Evolutionary conservation across 2,329 filamentous ascomycete genomes (phyloP), one percentile per base, ranked within the genome.

Genomic region (Hymenoscyphus scutula): DNA sequence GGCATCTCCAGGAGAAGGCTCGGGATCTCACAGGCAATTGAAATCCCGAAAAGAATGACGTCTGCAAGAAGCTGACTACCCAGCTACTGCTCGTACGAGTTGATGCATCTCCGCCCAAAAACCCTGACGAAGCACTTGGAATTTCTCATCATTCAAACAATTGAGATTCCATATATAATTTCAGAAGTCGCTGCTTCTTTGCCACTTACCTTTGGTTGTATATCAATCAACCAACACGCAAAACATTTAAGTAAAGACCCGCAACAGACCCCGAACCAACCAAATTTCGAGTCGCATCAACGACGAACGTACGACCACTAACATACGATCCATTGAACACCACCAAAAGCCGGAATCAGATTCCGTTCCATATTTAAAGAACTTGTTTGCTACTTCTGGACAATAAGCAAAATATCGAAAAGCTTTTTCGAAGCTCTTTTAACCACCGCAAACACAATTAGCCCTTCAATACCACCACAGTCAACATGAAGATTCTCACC

Each of bases 401-500:
- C 19, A 48, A 30, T 45, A 15, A n/a, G 25, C 34, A 30, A 37
- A 25, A 2, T 6, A 56, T 58, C 37, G 11, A 48, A 41, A 41
- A 25, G 23, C 15, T 30, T 15, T 19, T 17, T 41, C 29, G 56
- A n/a, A n/a, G 11, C 54, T 56, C 32, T n/a, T 23, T 38, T 37
- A 29, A 11, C 19, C 27, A 37, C 32, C 19, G 7, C 32, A 38
- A 38, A 59, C 37, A 15, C 34, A 19, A 41, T 3, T 11, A 27
- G 30, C 58, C 41, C 3, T 30, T 29, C 29, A 29, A 41, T 45
- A 32, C n/a, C 48, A 53, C 25, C 51, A 13, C 17, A 30, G 58
- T 32, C 57, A 70, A 45, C 15, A 99, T 98, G 95, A 98, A 97
- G 89, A 82, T 98, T 74, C 84, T 98, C 75, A 96, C 90, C 72